Percentiles rank a stretch among this genome's conserved stretches.
phyloP scores from a whole-genome alignment of 352 stramenopile species.

The Phytophthora sp. region DNA sequence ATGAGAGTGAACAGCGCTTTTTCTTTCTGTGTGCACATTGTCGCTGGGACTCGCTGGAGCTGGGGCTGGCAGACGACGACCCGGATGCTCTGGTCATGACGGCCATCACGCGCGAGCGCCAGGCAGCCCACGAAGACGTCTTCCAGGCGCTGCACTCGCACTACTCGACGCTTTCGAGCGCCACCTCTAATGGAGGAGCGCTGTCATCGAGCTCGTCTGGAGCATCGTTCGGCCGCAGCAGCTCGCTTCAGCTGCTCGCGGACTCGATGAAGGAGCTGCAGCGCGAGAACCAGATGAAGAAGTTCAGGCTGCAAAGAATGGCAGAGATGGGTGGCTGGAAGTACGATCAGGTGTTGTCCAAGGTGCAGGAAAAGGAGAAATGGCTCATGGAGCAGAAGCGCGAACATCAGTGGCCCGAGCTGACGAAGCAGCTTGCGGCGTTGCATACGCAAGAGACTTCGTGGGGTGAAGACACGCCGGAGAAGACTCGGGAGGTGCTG shows the following conservation, averaged over 20 bases:
- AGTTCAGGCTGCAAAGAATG: conserved; percentile 68
- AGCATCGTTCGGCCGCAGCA: conserved; percentile 22
- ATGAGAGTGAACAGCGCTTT: conserved; percentile 59
- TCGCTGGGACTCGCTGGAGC: conserved; percentile 81
- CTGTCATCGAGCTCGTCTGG: conserved; percentile 23
- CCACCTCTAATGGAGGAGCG: neutral
- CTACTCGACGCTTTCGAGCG: conserved; percentile 40
- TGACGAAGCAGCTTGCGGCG: conserved; percentile 50
- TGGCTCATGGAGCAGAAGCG: conserved; percentile 63
- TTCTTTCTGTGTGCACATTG: conserved; percentile 88
- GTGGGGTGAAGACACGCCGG: conserved; percentile 7
- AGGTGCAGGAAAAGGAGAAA: conserved; percentile 59
- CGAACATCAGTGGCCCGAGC: conserved; percentile 67
- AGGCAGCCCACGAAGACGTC: conserved; percentile 72
- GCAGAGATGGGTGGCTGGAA: conserved; percentile 80
- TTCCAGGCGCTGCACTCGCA: conserved; percentile 76
- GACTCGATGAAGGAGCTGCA: conserved; percentile 83
- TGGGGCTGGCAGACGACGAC: conserved; percentile 74
- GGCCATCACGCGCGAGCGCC: conserved; percentile 75
- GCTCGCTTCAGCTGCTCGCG: conserved; percentile 56
- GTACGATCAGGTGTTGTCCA: conserved; percentile 62
- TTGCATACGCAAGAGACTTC: conserved; percentile 25
- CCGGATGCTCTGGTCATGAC: conserved; percentile 87
- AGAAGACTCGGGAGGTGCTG: conserved; percentile 29
- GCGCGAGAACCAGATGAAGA: conserved; percentile 87